These are phyloP conservation scores for Liquidambar formosana DNA, from an alignment of 164 flowering plant genomes.

Conservation along the genomic window DNA sequence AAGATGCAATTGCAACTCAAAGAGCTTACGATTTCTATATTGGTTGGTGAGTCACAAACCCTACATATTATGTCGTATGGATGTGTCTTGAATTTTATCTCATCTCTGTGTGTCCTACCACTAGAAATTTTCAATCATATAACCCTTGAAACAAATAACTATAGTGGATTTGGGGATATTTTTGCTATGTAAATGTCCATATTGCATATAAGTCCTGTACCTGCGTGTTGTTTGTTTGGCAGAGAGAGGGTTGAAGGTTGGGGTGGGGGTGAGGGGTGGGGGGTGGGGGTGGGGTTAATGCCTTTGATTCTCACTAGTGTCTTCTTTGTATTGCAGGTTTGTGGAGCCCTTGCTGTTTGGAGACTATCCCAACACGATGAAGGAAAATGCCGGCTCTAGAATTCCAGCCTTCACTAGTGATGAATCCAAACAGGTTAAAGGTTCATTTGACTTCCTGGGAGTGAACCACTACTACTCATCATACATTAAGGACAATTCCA, in stretches of 20 bases:
- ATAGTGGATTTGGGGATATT: background rate
- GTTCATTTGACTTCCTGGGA: constrained; percentile 48
- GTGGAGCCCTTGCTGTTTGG: constrained; percentile 55
- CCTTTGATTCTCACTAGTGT: too few species aligned
- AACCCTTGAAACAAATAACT: background rate
- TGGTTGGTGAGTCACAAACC: constrained; percentile 52
- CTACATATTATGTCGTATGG: background rate
- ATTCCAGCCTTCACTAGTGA: constrained; percentile 48
- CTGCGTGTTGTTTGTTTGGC: too few species aligned
- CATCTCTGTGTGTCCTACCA: background rate
- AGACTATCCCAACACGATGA: constrained; percentile 65
- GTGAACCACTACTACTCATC: constrained; percentile 30
- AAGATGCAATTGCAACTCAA: constrained; percentile 51
- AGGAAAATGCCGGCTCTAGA: constrained; percentile 42
- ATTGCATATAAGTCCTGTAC: too few species aligned
- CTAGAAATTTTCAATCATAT: background rate
- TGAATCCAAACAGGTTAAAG: constrained; percentile 33
- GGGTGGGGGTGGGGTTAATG: too few species aligned
- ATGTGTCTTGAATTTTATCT: background rate
- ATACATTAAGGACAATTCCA: constrained; percentile 22
- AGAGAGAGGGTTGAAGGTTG: too few species aligned
- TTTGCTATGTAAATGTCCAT: background rate
- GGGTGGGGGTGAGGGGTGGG: too few species aligned
- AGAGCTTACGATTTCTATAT: constrained; percentile 45
- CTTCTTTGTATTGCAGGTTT: constrained; percentile 34